These are phyloP conservation scores for Myrmaecium sp. DNA, from an alignment of 2,329 filamentous ascomycete genomes.

Conservation along the genomic window DNA sequence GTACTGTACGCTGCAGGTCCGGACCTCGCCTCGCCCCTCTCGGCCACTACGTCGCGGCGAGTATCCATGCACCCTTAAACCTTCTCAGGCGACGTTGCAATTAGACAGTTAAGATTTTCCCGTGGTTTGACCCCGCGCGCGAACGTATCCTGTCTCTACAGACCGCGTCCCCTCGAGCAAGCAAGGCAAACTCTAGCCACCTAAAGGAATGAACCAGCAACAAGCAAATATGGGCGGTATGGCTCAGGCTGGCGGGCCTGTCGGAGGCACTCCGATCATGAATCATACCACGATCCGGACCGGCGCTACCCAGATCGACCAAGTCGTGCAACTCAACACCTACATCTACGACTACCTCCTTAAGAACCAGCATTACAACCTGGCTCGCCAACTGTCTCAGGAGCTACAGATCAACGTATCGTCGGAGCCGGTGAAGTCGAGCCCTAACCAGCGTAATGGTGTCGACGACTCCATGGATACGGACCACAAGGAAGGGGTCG, in stretches of 20 bases:
- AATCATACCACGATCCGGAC: no score
- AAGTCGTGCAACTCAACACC: constrained; percentile 51
- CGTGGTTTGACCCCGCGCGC: no score
- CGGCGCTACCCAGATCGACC: constrained; percentile 20
- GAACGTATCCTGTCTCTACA: no score
- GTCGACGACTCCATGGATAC: constrained; percentile 63
- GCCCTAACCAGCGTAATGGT: constrained; percentile 48
- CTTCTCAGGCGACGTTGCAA: no score
- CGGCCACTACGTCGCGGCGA: no score
- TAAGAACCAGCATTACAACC: constrained; percentile 67
- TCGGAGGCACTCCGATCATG: constrained; percentile 51
- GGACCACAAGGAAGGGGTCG: constrained; percentile 64
- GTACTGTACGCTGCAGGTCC: no score
- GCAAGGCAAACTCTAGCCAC: no score
- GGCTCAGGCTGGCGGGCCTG: constrained; percentile 46
- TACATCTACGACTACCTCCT: constrained; percentile 89
- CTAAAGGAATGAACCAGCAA: constrained; percentile 28
- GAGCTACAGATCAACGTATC: constrained; percentile 21
- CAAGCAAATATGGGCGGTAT: constrained; percentile 52
- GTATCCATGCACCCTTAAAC: no score
- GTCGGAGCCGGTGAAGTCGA: constrained; percentile 44
- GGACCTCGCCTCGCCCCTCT: no score
- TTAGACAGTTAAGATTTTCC: no score
- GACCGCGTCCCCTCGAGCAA: no score
- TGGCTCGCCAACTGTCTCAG: constrained; percentile 57